A percentile compares a stretch with the other conserved stretches of the same genome.
Conservation (phyloP, 352 stramenopile species). For the Phytophthora sp. region DNA sequence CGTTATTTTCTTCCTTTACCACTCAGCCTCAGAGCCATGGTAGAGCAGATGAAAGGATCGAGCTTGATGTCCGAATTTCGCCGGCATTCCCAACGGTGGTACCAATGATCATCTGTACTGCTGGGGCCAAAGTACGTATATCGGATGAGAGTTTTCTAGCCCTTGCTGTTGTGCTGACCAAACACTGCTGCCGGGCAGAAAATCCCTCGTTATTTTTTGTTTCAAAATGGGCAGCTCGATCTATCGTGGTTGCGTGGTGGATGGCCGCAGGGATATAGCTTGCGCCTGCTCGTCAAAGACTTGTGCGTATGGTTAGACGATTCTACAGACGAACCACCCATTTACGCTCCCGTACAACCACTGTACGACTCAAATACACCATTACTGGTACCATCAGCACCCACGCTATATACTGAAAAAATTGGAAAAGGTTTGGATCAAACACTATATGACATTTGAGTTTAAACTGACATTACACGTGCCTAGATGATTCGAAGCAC, state of each 20-base stretch:
- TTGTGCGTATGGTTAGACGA: constrained; percentile 46
- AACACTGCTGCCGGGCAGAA: too few relatives aligned
- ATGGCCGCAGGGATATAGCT: constrained; percentile 62
- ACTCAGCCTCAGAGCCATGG: constrained; percentile 37
- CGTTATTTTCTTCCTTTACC: too few relatives aligned
- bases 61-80: constrained; percentile 52
- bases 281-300: constrained; percentile 52
- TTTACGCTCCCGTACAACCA: constrained; percentile 23
- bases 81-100: constrained; percentile 44
- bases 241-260: constrained; percentile 59
- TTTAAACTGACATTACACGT: background rate
- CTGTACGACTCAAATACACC: constrained; percentile 12
- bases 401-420: constrained; percentile 30
- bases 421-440: constrained; percentile 13
- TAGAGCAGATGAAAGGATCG: constrained; percentile 44
- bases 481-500: constrained; percentile 19
- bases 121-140: constrained; percentile 50
- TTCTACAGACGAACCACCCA: background rate
- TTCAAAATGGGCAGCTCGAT: constrained; percentile 44
- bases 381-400: constrained; percentile 39
- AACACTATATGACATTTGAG: background rate
- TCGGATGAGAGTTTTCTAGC: too few relatives aligned
- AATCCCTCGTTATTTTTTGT: constrained; percentile 40
- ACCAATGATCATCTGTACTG: constrained; percentile 54
- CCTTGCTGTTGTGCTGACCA: too few relatives aligned